Evolutionary conservation across 2,329 filamentous ascomycete genomes (phyloP).

Genomic region (Aureobasidium sp.): DNA sequence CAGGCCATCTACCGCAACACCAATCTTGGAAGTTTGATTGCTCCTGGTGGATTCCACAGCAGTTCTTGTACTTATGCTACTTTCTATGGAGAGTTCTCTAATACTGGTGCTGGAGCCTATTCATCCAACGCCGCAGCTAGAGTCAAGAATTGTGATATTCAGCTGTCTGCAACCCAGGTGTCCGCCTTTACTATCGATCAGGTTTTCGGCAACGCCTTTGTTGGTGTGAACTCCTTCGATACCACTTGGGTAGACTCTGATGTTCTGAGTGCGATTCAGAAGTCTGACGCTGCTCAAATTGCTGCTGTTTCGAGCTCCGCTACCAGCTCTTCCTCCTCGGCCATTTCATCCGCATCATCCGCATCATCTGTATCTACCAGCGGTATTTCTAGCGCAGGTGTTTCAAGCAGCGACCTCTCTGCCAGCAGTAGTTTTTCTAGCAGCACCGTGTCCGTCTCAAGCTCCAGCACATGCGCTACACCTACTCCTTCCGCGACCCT

Average conservation of each 20-base stretch:
- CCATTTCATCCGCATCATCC: not conserved
- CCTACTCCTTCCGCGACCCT: slow-evolving; percentile 31
- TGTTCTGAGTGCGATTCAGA: slow-evolving; percentile 30
- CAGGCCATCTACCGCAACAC: slow-evolving; percentile 38
- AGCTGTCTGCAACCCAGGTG: slow-evolving; percentile 31
- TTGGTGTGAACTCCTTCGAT: slow-evolving; percentile 29
- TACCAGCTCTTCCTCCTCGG: not conserved
- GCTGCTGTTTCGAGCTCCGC: slow-evolving; percentile 3
- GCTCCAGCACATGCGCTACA: slow-evolving; percentile 19
- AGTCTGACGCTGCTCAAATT: slow-evolving; percentile 26
- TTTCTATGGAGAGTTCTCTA: slow-evolving; percentile 39
- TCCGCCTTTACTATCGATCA: slow-evolving; percentile 31
- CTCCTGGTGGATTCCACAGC: slow-evolving; percentile 32
- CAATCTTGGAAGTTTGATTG: slow-evolving; percentile 33
- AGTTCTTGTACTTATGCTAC: slow-evolving; percentile 22
- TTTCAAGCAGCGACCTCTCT: not conserved
- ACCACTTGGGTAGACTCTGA: slow-evolving; percentile 34
- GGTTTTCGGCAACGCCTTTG: slow-evolving; percentile 33
- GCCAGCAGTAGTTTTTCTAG: slow-evolving; percentile 10
- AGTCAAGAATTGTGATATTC: slow-evolving; percentile 28
- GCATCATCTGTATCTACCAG: slow-evolving; percentile 18
- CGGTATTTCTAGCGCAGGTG: slow-evolving; percentile 16
- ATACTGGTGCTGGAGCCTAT: slow-evolving; percentile 36
- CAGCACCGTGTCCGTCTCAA: slow-evolving; percentile 19
- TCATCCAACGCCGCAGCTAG: slow-evolving; percentile 31